These are phyloP conservation scores for Dissophora ornata DNA, from an alignment of 192 early-diverging fungal genomes.

Conservation along the genomic window DNA sequence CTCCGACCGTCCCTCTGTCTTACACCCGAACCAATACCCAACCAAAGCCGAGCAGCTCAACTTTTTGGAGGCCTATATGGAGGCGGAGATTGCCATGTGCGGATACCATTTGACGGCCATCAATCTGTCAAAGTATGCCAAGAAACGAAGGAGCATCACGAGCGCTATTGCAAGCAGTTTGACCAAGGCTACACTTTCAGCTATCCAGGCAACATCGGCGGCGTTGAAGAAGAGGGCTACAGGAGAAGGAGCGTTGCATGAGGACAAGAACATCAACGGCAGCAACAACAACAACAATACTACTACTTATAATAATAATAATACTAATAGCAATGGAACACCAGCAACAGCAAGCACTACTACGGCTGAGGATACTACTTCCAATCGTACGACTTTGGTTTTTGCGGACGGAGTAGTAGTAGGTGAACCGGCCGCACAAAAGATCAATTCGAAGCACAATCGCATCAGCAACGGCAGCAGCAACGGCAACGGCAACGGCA, in stretches of 20 bases:
- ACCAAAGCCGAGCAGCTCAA: conserved; percentile 61
- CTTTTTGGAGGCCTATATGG: conserved; percentile 77
- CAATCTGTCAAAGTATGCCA: conserved; percentile 33
- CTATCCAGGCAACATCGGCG: conserved; percentile 24
- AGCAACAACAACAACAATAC: no score
- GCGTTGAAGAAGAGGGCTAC: conserved; percentile 1
- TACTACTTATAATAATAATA: no score
- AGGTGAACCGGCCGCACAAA: background rate
- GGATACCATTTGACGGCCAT: conserved; percentile 51
- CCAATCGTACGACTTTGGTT: background rate
- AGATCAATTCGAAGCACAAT: no score
- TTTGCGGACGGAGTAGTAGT: background rate
- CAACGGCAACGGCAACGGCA: no score
- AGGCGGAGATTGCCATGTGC: conserved; percentile 57
- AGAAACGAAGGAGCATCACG: conserved; percentile 21
- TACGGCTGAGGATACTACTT: no score
- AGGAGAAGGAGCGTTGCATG: background rate
- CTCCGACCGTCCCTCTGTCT: conserved; percentile 50
- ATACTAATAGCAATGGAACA: no score
- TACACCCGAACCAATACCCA: conserved; percentile 65
- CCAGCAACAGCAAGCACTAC: no score
- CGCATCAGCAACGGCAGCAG: background rate
- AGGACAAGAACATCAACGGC: background rate
- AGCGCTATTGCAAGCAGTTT: conserved; percentile 6
- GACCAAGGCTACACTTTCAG: conserved; percentile 28